Evolutionary conservation across 345 rosid genomes (phyloP), one percentile per base, ranked within the genome.

Genomic region (Fremontodendron californicum): DNA sequence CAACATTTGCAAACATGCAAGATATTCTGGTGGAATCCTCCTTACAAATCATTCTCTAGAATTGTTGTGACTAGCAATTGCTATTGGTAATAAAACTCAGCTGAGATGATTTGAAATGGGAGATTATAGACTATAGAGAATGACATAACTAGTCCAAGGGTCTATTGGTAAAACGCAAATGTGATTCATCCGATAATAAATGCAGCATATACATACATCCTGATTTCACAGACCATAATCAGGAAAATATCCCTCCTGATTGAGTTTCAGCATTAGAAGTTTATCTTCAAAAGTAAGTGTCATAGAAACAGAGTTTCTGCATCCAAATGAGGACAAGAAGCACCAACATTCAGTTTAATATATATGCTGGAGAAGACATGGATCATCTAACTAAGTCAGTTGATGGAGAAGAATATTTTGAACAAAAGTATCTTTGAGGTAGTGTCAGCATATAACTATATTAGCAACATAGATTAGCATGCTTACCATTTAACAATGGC

Each of bases 401-500:
- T 35, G 68, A 33, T 6, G 31, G 16, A 40, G 31, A 40, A 66
- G 37, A 40, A 66, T 21, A n/a, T 5, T 66, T 66, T 6, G 31
- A 40, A 66, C 49, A 65, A n/a, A 33, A 37, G 27, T n/a, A 71
- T 18, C 15, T 23, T 49, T 49, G 61, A 58, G 51, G 48, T 40
- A 55, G 48, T 58, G 39, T 25, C 6, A 43, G 49, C 15, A 13
- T 51, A 73, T 35, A 23, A 37, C 21, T 18, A 31, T 16, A 57
- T 25, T n/a, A 33, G 9, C 57, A 74, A 2, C 73, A 66, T 9
- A 25, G 27, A 37, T 9, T 15, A 42, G 71, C 68, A 72, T 6
- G 31, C 86, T 2, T 87, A 93, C 98, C 99, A 96, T 86, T 72
- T 87, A 49, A 93, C 88, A 78, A 91, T 73, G 48, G 93, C 98